Percentiles rank a stretch among this genome's conserved stretches.
These are phyloP conservation scores for Yamadazyma atmosphaerica DNA, from an alignment of 1,139 yeast genomes.

Conservation along the genomic window DNA sequence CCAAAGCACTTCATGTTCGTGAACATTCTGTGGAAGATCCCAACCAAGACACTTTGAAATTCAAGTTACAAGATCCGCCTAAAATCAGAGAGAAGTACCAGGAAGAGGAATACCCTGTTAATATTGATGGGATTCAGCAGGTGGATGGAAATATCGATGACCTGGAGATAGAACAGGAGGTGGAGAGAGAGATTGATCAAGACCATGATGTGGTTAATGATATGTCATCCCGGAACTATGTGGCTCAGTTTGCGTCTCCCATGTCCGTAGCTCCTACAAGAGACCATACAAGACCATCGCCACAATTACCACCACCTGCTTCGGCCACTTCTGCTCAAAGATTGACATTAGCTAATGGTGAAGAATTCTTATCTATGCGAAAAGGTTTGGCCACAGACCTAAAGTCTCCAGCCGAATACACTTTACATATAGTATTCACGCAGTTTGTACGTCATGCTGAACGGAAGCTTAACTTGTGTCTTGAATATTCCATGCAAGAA, in stretches of 20 bases:
- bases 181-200: too few relatives aligned
- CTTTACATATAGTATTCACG: conserved; percentile 89
- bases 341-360: conserved; percentile 31
- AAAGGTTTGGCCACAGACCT: conserved; percentile 59
- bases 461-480: conserved; percentile 72
- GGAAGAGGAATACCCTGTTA: conserved; percentile 3
- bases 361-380: conserved; percentile 36
- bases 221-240: too few relatives aligned
- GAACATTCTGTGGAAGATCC: conserved; percentile 10
- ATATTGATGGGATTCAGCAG: conserved; percentile 7
- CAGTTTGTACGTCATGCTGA: conserved; percentile 95
- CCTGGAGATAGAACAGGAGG: conserved; percentile 1
- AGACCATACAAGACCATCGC: conserved; percentile 26
- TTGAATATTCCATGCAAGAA: conserved; percentile 63
- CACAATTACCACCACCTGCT: conserved; percentile 36
- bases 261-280: conserved; percentile 16
- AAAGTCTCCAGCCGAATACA: conserved; percentile 89
- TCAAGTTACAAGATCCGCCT: conserved; percentile 28
- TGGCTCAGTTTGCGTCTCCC: conserved; percentile 22
- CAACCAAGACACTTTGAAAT: conserved; percentile 9
- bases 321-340: conserved; percentile 23
- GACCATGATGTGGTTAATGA: conserved; percentile 9
- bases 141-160: conserved; percentile 11
- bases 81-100: conserved; percentile 10
- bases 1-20: conserved; percentile 15